Base-by-base conservation (phyloP, 1,284 basidiomycete species). In the Pseudozyma flocculosa region DNA sequence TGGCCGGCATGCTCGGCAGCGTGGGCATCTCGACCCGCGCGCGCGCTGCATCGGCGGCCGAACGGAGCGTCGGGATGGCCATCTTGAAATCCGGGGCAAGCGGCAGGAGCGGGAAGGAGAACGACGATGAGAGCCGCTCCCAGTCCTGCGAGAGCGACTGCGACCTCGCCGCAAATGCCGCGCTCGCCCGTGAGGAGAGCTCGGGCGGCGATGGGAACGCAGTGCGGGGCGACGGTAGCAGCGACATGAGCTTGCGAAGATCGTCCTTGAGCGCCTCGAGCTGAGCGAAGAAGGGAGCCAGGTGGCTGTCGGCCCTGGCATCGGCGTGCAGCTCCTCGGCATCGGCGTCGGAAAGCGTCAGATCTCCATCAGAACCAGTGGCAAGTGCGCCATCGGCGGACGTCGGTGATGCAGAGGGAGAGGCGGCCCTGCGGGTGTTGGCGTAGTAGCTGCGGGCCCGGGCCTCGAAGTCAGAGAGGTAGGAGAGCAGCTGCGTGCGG, bases 201-300 rank as follows among this genome's bases (percentile, higher is more conserved):
- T 50, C 47, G 38, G 53, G 53, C 19, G 52, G 60, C n/a, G 47
- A 54, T 11, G 26, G 49, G 34, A 34, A 36, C 13, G 39, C 36
- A n/a, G 10, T 14, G n/a, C 10, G 4, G 17, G 47, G 24, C 3
- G 46, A 49, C 2, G 69, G 69, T 3, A 73, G 56, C 3, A 69
- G 36, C 0, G 54, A 50, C 11, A 56, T 52, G 1, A 73, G 48
- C 7, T 51, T 48, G 7, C 55, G 41, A 32, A 71, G 40, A 23
- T 73, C 70, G 22, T 71, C 66, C 18, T 57, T 60, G 37, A 73
- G 48, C 1, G 62, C 70, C 21, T 68, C 66, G 32, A 70, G 48
- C 40, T 73, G 69, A n/a, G 65, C 51, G 30, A 61, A 63, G 43
- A 73, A 67, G 26, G 52, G 46, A 10, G 60, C 61, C 1, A 59